Evolutionary conservation across 495 filamentous ascomycete genomes (phyloP).

Genomic region (Neurospora terricola): DNA sequence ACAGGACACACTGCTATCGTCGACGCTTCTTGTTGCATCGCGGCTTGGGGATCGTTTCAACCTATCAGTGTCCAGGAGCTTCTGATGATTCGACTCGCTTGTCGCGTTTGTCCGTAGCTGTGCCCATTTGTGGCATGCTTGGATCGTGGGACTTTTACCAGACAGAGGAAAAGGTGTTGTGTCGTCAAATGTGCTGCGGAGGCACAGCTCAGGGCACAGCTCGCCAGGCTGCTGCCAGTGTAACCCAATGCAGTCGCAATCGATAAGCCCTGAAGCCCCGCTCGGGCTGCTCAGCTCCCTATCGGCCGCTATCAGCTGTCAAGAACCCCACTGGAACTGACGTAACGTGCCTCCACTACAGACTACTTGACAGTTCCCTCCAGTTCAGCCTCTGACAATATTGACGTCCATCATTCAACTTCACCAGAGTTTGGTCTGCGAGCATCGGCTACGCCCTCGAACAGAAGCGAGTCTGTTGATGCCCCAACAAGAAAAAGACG

Average conservation of each 20-base stretch:
- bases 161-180: neutral
- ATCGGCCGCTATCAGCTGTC: neutral
- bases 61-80: neutral
- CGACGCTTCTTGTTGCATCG: neutral
- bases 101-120: neutral
- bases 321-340: neutral
- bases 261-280: neutral
- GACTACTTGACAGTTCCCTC: neutral
- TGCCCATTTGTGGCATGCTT: neutral
- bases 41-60: neutral
- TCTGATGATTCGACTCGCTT: neutral
- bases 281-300: neutral
- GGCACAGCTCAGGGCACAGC: neutral
- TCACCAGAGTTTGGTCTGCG: neutral
- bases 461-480: neutral
- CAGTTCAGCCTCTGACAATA: neutral
- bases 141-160: neutral
- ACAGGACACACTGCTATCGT: neutral
- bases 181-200: neutral
- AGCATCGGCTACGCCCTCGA: neutral
- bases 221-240: neutral
- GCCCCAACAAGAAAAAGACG: neutral
- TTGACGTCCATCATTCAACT: neutral
- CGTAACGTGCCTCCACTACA: neutral
- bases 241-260: neutral